A percentile compares a stretch with the other conserved stretches of the same genome.
phyloP scores from a whole-genome alignment of 306 rosid species.

The Pyrus betulifolia region DNA sequence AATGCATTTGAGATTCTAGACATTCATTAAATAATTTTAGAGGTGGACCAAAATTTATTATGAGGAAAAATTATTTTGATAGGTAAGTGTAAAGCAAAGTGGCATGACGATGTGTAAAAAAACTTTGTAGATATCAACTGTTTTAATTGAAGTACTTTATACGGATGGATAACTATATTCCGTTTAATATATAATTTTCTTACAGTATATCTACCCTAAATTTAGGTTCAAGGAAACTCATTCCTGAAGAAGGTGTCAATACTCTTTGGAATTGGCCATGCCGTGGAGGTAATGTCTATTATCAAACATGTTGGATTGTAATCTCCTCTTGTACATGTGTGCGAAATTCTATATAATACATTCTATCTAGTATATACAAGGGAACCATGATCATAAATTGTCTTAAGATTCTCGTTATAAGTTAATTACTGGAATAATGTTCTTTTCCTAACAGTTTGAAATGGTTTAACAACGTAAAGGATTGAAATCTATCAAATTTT shows the following conservation, averaged over 20 bases:
- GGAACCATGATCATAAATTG: neutral
- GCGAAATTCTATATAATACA: neutral
- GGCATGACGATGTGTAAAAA: neutral
- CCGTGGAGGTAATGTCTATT: conserved; percentile 57
- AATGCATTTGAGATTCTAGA: neutral
- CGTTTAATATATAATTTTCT: neutral
- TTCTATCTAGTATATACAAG: neutral
- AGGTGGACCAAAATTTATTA: neutral
- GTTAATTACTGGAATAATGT: neutral
- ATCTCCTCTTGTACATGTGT: neutral
- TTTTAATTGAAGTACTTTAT: neutral
- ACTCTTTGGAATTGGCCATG: conserved; percentile 78
- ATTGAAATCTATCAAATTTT: neutral
- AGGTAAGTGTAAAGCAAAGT: neutral
- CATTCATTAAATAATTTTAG: neutral
- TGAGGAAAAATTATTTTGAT: neutral
- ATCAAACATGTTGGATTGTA: neutral
- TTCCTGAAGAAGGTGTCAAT: conserved; percentile 81
- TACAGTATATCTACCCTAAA: conserved; percentile 14
- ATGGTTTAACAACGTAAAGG: neutral
- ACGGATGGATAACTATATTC: neutral
- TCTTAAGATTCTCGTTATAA: neutral
- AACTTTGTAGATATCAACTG: neutral
- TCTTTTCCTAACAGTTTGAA: neutral
- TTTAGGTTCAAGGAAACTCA: conserved; percentile 93